Evolutionary conservation across 2,329 filamentous ascomycete genomes (phyloP).

Genomic region (Sclerotinia borealis): DNA sequence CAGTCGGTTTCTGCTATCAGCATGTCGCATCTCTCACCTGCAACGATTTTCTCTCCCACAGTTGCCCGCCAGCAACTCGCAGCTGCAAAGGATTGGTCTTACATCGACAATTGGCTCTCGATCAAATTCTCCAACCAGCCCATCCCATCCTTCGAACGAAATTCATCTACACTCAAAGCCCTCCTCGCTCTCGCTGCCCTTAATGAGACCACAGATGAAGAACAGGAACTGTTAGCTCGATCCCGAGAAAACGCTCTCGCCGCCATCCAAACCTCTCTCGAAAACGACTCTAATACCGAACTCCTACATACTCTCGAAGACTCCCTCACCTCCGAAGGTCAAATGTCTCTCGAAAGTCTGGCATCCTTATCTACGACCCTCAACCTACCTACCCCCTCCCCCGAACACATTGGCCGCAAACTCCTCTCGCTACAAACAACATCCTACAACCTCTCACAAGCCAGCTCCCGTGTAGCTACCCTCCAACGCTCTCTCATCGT

Average conservation of each 20-base stretch:
- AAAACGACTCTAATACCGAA: constrained; percentile 32
- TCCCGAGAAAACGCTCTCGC: constrained; percentile 55
- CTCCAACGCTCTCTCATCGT: constrained; percentile 50
- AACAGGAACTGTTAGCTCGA: constrained; percentile 49
- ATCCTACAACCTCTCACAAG: constrained; percentile 49
- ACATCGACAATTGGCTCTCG: constrained; percentile 76
- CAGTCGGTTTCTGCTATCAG: background rate
- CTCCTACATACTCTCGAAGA: constrained; percentile 50
- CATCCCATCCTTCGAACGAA: constrained; percentile 76
- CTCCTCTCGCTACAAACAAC: constrained; percentile 51
- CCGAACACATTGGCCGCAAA: constrained; percentile 43
- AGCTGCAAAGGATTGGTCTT: constrained; percentile 85
- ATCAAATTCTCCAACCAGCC: constrained; percentile 59
- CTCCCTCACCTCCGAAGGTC: constrained; percentile 49
- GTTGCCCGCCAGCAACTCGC: constrained; percentile 69
- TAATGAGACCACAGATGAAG: constrained; percentile 75
- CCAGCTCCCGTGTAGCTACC: constrained; percentile 46
- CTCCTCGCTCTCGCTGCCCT: constrained; percentile 67
- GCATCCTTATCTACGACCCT: constrained; percentile 45
- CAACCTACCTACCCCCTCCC: constrained; percentile 37
- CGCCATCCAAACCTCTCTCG: constrained; percentile 41
- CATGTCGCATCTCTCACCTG: constrained; percentile 35
- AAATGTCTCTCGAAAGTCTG: constrained; percentile 51
- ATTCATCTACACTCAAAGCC: constrained; percentile 71
- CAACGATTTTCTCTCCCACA: constrained; percentile 62